Evolutionary conservation across 768 basidiomycete genomes (phyloP), one percentile per base, ranked within the genome.

Genomic region (Trametes cingulata): DNA sequence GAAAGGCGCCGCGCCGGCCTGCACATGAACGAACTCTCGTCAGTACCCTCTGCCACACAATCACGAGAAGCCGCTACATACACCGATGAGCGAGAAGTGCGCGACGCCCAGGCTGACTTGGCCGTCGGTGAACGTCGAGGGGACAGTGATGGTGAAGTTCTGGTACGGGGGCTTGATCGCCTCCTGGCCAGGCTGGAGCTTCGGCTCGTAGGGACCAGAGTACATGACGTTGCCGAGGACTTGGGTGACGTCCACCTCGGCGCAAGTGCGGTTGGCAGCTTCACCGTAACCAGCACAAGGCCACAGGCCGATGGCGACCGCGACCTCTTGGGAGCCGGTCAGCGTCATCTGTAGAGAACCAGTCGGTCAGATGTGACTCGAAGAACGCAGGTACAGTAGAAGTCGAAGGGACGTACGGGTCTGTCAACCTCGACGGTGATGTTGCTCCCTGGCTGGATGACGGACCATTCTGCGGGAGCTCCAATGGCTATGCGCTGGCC

Each of bases 401-500:
- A 46, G 40, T 61, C 10, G 54, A 51, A 20, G 27, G 13, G n/a
- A 53, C 74, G 45, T 61, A 77, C 75, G 2, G 77, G 77, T 12
- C 67, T 62, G 53, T 71, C 67, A 35, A 78, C 68, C 39, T 74
- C 66, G 45, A 77, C 75, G 12, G 69, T 74, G 50, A 78, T 56
- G 29, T 65, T 66, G 40, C 58, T 45, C 0, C 74, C 74, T 13
- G 72, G 56, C 2, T 46, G 59, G 39, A 77, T 60, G 1, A 56
- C 62, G 7, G 61, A 43, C 17, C 65, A 66, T 3, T 64, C 58
- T 1, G 59, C 43, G 1, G 76, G 77, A 14, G 63, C 52, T 1
- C 64, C 75, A 22, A 78, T 74, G 19, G 43, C n/a, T 56, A 76
- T 70, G 22, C 50, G 60, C 67, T 78, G 77, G 22, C 68, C 73